Evolutionary conservation across 1,284 basidiomycete genomes (phyloP).

Genomic region (Ceratobasidium sp.): DNA sequence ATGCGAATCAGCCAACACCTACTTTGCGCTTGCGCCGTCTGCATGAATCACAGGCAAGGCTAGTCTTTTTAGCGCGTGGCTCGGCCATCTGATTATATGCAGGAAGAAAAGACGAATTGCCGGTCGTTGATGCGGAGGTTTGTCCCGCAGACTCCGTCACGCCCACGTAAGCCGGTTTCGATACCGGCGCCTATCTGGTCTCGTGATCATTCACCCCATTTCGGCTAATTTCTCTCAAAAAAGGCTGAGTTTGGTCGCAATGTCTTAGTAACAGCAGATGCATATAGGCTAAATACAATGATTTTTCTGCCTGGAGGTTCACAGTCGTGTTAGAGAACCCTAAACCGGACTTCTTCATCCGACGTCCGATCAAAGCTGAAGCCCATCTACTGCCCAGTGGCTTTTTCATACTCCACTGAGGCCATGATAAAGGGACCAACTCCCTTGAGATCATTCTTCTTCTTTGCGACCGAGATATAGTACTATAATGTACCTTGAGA

Average conservation of each 20-base stretch:
- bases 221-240: too few species aligned
- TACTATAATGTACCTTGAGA: too few species aligned
- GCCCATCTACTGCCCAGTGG: conserved; percentile 33
- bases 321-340: too few species aligned
- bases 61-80: conserved; percentile 23
- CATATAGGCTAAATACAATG: too few species aligned
- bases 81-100: conserved; percentile 27
- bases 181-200: not conserved
- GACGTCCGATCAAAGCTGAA: too few species aligned
- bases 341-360: too few species aligned
- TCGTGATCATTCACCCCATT: not conserved
- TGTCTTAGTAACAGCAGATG: too few species aligned
- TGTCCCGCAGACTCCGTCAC: not conserved
- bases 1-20: not conserved
- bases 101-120: not conserved
- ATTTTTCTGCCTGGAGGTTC: too few species aligned
- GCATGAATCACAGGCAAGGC: conserved; percentile 35
- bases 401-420: conserved; percentile 63
- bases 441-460: conserved; percentile 65
- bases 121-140: not conserved
- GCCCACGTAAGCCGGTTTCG: not conserved
- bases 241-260: too few species aligned
- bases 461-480: conserved; percentile 53
- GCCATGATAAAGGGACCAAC: conserved; percentile 65
- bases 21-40: conserved; percentile 34